These are phyloP conservation scores for Pyricularia grisea DNA, from an alignment of 2,329 filamentous ascomycete genomes.

Conservation along the genomic window DNA sequence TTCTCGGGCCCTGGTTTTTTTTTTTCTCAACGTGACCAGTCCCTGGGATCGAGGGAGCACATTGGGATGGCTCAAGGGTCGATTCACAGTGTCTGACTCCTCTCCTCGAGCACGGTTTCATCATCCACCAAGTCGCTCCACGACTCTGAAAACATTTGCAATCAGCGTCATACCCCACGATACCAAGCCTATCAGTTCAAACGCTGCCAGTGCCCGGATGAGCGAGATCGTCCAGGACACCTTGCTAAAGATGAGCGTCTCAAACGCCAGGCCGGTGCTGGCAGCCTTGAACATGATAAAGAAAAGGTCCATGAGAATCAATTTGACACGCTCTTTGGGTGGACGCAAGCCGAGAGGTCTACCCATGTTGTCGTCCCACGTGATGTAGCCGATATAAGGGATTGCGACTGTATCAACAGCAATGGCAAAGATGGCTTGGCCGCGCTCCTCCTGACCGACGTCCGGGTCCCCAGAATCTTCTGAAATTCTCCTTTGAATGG, in stretches of 20 bases:
- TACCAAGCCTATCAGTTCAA: constrained; percentile 14
- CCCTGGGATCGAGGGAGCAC: not conserved
- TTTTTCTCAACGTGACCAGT: not conserved
- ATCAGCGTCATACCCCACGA: constrained; percentile 16
- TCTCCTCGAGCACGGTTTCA: not conserved
- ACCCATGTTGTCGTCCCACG: constrained; percentile 91
- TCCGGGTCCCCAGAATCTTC: not conserved
- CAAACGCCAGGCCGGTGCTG: constrained; percentile 66
- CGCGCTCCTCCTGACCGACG: constrained; percentile 49
- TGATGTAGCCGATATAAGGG: constrained; percentile 87
- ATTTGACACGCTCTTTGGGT: constrained; percentile 73
- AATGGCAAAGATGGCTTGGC: constrained; percentile 81
- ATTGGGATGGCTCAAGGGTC: too few relatives aligned
- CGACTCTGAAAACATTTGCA: constrained; percentile 15
- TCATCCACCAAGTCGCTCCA: constrained; percentile 13
- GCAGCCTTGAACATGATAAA: constrained; percentile 98
- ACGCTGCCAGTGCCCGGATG: constrained; percentile 11
- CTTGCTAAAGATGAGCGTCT: constrained; percentile 14
- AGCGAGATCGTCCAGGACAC: constrained; percentile 8
- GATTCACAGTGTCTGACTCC: not conserved
- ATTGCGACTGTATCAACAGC: constrained; percentile 82
- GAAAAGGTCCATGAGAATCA: constrained; percentile 85
- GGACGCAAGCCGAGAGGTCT: constrained; percentile 84
- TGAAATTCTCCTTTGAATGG: constrained; percentile 35
- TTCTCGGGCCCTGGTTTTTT: too few relatives aligned